phyloP scores from a whole-genome alignment of 1,284 basidiomycete species.

The Irpex rosettiformis region DNA sequence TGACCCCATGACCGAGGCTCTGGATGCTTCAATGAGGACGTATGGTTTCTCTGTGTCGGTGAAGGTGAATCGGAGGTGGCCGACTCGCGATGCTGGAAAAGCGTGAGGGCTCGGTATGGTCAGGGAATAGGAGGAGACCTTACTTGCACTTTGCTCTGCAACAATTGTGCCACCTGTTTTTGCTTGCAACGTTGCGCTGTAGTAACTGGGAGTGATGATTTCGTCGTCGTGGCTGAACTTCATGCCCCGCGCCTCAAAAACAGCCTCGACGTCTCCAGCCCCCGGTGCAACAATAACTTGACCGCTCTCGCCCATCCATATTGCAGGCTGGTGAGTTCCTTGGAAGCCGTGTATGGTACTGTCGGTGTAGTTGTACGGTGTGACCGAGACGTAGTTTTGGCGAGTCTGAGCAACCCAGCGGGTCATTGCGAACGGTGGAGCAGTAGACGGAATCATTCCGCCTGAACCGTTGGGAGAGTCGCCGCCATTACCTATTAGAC shows the following conservation, averaged over 20 bases:
- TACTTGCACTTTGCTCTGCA: slow-evolving; percentile 71
- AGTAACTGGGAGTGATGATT: slow-evolving; percentile 64
- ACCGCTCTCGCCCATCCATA: slow-evolving; percentile 88
- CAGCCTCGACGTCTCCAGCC: slow-evolving; percentile 43
- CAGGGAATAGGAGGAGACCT: slow-evolving; percentile 22
- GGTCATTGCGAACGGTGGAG: slow-evolving; percentile 62
- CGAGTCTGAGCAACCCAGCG: slow-evolving; percentile 45
- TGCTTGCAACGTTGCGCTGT: slow-evolving; percentile 58
- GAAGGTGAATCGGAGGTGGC: slow-evolving; percentile 76
- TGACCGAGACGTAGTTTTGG: slow-evolving; percentile 71
- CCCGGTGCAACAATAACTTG: slow-evolving; percentile 66
- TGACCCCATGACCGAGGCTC: slow-evolving; percentile 59
- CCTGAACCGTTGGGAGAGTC: slow-evolving; percentile 62
- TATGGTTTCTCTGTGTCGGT: slow-evolving; percentile 45
- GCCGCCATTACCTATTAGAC: slow-evolving; percentile 70
- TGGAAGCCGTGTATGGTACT: slow-evolving; percentile 69
- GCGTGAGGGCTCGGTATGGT: neutral
- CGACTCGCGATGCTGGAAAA: slow-evolving; percentile 69
- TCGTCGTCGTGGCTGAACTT: slow-evolving; percentile 57
- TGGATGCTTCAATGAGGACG: slow-evolving; percentile 68
- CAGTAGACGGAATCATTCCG: slow-evolving; percentile 68
- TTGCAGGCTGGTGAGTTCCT: slow-evolving; percentile 80
- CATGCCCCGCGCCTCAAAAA: slow-evolving; percentile 62
- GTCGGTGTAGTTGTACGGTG: slow-evolving; percentile 74
- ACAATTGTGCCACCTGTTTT: slow-evolving; percentile 44